A percentile compares a stretch with the other conserved stretches of the same genome.
Conservation (phyloP, 768 basidiomycete species). For the Gautieria morchelliformis region DNA sequence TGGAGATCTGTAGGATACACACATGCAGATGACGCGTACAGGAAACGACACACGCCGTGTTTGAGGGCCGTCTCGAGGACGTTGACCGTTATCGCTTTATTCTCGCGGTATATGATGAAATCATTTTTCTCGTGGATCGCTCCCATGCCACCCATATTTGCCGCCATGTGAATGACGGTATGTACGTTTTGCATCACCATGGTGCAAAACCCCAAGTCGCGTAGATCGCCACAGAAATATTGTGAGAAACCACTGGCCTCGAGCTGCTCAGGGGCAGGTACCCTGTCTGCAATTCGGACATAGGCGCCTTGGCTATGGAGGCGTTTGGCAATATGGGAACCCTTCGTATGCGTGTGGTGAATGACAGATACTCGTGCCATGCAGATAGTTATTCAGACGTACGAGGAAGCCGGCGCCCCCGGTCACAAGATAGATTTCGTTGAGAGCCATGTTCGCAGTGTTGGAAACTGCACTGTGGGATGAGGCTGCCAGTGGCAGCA, state of each 20-base stretch:
- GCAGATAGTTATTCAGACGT: constrained; percentile 12
- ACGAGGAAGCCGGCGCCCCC: constrained; percentile 51
- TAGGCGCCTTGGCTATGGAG: constrained; percentile 23
- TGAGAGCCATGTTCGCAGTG: not conserved
- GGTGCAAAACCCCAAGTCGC: constrained; percentile 31
- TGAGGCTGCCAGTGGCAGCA: not conserved
- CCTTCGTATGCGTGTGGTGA: constrained; percentile 23
- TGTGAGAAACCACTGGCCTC: constrained; percentile 25
- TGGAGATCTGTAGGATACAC: constrained; percentile 44
- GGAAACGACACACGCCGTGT: constrained; percentile 33
- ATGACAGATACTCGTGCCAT: too few relatives aligned
- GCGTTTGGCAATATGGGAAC: constrained; percentile 38
- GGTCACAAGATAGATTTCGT: constrained; percentile 28
- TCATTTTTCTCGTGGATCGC: constrained; percentile 45
- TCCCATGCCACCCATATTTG: constrained; percentile 60
- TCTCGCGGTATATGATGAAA: constrained; percentile 37
- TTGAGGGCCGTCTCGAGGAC: constrained; percentile 30
- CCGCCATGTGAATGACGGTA: constrained; percentile 47
- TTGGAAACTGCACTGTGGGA: not conserved
- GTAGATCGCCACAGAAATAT: constrained; percentile 34
- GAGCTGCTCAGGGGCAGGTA: constrained; percentile 15
- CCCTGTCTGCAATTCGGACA: constrained; percentile 38
- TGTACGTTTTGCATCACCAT: constrained; percentile 30
- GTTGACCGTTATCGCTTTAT: constrained; percentile 41
- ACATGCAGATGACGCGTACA: constrained; percentile 52